Evolutionary conservation across 164 flowering plant genomes (phyloP).

Genomic region (Umbellularia californica): DNA sequence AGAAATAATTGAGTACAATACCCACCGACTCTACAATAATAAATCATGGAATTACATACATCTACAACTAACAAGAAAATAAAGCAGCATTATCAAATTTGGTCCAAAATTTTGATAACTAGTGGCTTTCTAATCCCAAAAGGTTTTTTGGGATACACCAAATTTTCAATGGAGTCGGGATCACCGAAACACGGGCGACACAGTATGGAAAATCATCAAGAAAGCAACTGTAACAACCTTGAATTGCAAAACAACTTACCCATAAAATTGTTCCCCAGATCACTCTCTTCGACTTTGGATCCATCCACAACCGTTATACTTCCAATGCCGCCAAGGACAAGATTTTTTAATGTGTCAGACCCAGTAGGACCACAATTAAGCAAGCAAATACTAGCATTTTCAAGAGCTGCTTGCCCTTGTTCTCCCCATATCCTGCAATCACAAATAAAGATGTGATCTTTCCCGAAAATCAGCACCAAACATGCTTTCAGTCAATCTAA

Average conservation of each 20-base stretch:
- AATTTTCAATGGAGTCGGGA: neutral
- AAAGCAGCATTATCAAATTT: too few relatives aligned
- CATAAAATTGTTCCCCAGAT: slow-evolving; percentile 96
- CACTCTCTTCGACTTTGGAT: slow-evolving; percentile 73
- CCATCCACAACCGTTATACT: slow-evolving; percentile 92
- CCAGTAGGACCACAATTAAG: slow-evolving; percentile 99
- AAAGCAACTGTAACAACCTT: neutral
- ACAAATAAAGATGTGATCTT: neutral
- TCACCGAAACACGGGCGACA: too few relatives aligned
- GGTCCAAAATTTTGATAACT: neutral
- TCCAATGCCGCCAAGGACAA: slow-evolving; percentile 96
- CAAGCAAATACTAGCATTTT: slow-evolving; percentile 84
- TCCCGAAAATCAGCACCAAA: neutral
- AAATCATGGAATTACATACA: neutral
- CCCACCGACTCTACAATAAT: neutral
- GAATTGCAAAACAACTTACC: slow-evolving; percentile 32
- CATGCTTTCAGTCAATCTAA: neutral
- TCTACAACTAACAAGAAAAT: neutral
- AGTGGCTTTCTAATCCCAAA: neutral
- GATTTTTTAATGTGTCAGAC: slow-evolving; percentile 90
- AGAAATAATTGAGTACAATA: neutral
- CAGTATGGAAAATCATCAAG: too few relatives aligned
- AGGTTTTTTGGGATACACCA: neutral
- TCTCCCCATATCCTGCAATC: slow-evolving; percentile 93
- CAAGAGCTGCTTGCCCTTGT: slow-evolving; percentile 92